Evolutionary conservation across 2,329 filamentous ascomycete genomes (phyloP).

Genomic region (Pseudocercospora crystallina): DNA sequence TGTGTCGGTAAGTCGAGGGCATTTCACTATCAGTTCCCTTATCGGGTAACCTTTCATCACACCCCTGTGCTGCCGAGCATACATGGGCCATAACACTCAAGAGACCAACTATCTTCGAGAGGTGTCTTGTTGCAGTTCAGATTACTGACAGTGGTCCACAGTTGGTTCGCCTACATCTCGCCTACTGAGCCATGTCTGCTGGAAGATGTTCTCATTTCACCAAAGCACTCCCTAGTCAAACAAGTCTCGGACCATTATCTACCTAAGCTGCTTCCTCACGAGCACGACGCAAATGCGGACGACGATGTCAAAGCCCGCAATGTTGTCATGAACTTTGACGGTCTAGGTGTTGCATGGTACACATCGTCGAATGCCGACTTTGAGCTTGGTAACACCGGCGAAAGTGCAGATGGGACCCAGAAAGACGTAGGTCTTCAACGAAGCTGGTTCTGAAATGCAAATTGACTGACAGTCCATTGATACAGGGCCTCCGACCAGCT

Average conservation of each 20-base stretch:
- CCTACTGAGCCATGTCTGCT: constrained; percentile 54
- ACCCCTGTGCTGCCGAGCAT: too few relatives aligned
- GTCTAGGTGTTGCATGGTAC: constrained; percentile 57
- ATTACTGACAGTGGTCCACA: constrained; percentile 21
- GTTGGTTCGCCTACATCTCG: constrained; percentile 59
- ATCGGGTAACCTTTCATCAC: neutral
- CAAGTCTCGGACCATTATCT: constrained; percentile 56
- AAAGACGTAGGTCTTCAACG: constrained; percentile 26
- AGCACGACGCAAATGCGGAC: constrained; percentile 44
- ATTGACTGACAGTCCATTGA: constrained; percentile 11
- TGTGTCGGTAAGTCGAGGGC: neutral
- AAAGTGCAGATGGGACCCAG: constrained; percentile 29
- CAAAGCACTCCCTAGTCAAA: constrained; percentile 44
- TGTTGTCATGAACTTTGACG: constrained; percentile 56
- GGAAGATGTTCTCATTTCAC: constrained; percentile 54
- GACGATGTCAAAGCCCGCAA: constrained; percentile 51
- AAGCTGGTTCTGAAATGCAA: neutral
- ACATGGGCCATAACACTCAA: too few relatives aligned
- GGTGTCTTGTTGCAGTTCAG: too few relatives aligned
- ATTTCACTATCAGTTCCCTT: constrained; percentile 9
- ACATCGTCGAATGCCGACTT: constrained; percentile 47
- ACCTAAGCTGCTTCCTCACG: constrained; percentile 52
- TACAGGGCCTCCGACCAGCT: constrained; percentile 43
- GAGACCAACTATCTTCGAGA: too few relatives aligned
- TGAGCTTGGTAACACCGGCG: constrained; percentile 30